Evolutionary conservation across 371 early-diverging fungal genomes (phyloP), one percentile per base, ranked within the genome.

Genomic region (Mortierella sp.): DNA sequence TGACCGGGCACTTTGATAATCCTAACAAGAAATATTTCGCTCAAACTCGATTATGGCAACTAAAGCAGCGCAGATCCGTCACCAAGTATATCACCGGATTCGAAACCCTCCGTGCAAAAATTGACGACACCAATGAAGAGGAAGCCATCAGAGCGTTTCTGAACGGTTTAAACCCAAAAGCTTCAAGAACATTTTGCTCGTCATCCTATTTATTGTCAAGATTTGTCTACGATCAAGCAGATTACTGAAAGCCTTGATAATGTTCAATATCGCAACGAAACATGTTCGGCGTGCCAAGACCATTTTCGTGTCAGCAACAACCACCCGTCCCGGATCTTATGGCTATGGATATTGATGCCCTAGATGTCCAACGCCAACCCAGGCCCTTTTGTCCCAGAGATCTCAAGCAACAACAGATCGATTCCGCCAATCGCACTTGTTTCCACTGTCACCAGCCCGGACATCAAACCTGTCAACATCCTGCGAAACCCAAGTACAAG

Each of bases 401-500:
- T 16, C 6, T 7, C 7, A 45, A 24, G 4, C 48, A 48, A 10
- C 45, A 32, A n/a, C 21, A 48, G 48, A 21, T 16, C 32, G 63
- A 63, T n/a, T 19, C 48, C 3, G 48, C 43, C 9, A 63, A 63
- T 32, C 63, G 48, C 16, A 24, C 63, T 47, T 63, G 63, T 24
- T 63, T 63, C 48, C 8, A 28, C 7, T 63, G 63, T 32, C 63
- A 63, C 32, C 2, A 40, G 19, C 24, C 63, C 16, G 48, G 63
- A 5, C 63, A 63, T 32, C 63, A 63, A 48, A 9, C 32, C 63
- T 3, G 28, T 3, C 8, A 63, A 6, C 48, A 50, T 43, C 43
- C 22, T 28, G 22, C 28, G 1, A 48, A 15, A 48, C 21, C 22
- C 32, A 43, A 43, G 13, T 1, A 8, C 7, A 8, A 43, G 7